A percentile compares a stretch with the other conserved stretches of the same genome.
These are phyloP conservation scores for Colletotrichum agaves DNA, from an alignment of 2,329 filamentous ascomycete genomes.

Conservation along the genomic window DNA sequence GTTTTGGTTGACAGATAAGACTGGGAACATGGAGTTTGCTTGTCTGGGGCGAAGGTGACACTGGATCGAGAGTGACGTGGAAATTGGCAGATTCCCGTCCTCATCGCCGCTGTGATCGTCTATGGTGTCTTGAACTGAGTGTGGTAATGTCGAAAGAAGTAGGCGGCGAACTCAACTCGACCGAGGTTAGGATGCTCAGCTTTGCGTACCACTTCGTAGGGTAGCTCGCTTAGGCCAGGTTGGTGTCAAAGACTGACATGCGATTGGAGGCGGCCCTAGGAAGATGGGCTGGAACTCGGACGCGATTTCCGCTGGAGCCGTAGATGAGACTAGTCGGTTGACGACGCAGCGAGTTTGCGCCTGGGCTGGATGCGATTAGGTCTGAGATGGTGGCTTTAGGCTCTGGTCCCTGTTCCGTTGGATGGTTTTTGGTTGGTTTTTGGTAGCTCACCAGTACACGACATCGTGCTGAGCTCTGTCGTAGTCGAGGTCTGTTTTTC, in stretches of 20 bases:
- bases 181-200: background rate
- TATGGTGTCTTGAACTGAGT: background rate
- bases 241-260: constrained; percentile 1
- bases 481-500: background rate
- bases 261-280: constrained; percentile 1
- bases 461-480: background rate
- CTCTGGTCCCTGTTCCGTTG: background rate
- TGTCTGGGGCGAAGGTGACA: background rate
- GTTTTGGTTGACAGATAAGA: background rate
- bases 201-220: background rate
- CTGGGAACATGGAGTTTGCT: background rate
- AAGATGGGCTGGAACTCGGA: constrained; percentile 11
- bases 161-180: constrained; percentile 1
- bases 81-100: background rate
- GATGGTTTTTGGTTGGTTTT: background rate
- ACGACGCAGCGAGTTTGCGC: background rate
- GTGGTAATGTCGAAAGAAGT: background rate
- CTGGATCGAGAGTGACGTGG: background rate
- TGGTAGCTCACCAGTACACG: background rate
- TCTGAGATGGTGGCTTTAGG: background rate
- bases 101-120: background rate
- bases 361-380: constrained; percentile 8
- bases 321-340: background rate
- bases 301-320: constrained; percentile 18
- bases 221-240: background rate